Conservation (phyloP, 805 yeast genomes). For the Lipomyces mesembrius region DNA sequence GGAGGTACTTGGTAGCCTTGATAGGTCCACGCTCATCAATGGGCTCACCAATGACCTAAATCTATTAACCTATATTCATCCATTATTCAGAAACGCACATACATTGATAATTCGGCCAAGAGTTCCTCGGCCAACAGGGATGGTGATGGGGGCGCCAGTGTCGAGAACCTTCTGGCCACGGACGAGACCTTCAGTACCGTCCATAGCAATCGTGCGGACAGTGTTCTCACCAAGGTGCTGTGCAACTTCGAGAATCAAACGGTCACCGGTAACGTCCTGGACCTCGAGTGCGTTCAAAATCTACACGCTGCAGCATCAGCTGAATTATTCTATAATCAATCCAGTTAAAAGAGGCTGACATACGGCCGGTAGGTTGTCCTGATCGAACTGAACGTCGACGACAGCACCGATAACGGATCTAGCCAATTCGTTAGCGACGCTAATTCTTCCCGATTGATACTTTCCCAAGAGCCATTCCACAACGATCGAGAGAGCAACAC, state of each 20-base stretch:
- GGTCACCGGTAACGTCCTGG: constrained; percentile 70
- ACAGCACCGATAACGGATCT: constrained; percentile 99
- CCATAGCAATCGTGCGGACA: constrained; percentile 99
- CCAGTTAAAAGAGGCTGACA: neutral
- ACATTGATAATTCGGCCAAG: constrained; percentile 97
- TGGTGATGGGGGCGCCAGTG: constrained; percentile 98
- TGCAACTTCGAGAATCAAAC: constrained; percentile 95
- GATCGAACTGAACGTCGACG: constrained; percentile 96
- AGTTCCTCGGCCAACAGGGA: constrained; percentile 99
- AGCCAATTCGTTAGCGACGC: constrained; percentile 17
- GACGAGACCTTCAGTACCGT: constrained; percentile 99
- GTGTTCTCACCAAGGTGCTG: constrained; percentile 99
- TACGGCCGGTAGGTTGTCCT: constrained; percentile 88
- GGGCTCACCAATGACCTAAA: constrained; percentile 84
- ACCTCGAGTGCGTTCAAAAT: constrained; percentile 95
- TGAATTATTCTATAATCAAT: neutral
- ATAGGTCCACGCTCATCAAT: constrained; percentile 99
- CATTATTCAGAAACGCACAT: constrained; percentile 39
- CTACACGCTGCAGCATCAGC: neutral
- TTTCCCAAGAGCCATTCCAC: neutral
- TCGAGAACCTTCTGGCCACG: constrained; percentile 92
- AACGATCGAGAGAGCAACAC: neutral
- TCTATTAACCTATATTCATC: constrained; percentile 19
- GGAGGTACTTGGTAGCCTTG: constrained; percentile 87
- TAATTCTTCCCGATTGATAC: neutral